These are phyloP conservation scores for Chenopodium suecicum DNA, from an alignment of 148 eudicot genomes.

Conservation along the genomic window DNA sequence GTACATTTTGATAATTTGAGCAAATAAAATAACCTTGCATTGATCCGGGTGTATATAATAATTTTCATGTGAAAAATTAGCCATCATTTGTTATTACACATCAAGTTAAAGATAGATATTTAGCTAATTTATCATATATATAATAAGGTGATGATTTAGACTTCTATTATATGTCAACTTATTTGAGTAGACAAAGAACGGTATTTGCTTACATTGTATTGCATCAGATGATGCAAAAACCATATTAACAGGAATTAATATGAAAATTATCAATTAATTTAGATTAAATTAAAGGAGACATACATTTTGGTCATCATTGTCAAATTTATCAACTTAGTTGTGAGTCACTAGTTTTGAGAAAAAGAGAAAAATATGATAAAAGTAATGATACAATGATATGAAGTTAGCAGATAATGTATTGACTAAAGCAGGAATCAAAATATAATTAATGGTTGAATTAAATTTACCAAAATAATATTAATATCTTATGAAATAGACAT, in stretches of 20 bases:
- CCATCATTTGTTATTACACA: not conserved
- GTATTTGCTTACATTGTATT: not conserved
- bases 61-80: too few species aligned
- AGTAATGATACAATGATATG: slow-evolving; percentile 8
- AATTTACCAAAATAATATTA: slow-evolving; percentile 5
- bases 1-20: too few species aligned
- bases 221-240: not conserved
- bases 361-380: not conserved
- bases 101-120: too few species aligned
- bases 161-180: slow-evolving; percentile 4
- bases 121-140: too few species aligned
- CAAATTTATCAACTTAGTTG: slow-evolving; percentile 22
- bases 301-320: slow-evolving; percentile 6
- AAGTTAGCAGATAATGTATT: slow-evolving; percentile 21
- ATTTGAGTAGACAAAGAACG: not conserved
- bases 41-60: too few species aligned
- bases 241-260: not conserved
- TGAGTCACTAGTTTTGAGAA: slow-evolving; percentile 18
- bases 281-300: not conserved
- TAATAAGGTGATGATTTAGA: not conserved
- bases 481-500: slow-evolving; percentile 14
- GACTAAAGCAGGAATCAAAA: slow-evolving; percentile 26
- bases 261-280: too few species aligned
- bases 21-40: too few species aligned
- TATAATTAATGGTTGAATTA: slow-evolving; percentile 16